Conservation (phyloP, 169 alveolate genomes). For the Cryptosporidium sp. region DNA sequence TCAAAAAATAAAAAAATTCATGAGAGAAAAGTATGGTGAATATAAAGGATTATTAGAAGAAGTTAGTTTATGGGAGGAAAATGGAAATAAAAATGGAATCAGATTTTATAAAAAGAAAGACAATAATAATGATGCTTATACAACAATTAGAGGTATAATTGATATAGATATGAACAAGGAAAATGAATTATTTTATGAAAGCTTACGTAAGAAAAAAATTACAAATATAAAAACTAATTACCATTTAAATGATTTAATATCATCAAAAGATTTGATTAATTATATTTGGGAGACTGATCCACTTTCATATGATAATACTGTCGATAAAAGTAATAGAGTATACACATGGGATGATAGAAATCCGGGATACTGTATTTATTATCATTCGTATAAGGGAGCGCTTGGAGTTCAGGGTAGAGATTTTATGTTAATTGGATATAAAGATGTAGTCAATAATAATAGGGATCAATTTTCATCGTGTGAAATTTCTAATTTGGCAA, state of each 20-base stretch:
- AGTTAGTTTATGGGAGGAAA: constrained; percentile 56
- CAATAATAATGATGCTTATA: constrained; percentile 5
- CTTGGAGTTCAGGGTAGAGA: constrained; percentile 69
- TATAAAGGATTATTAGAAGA: constrained; percentile 33
- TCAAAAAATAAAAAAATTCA: constrained; percentile 17
- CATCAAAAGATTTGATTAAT: constrained; percentile 52
- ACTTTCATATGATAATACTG: constrained; percentile 57
- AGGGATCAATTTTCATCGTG: background rate
- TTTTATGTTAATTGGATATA: constrained; percentile 50
- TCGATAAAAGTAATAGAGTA: constrained; percentile 65
- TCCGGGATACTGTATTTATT: constrained; percentile 68
- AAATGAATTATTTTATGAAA: constrained; percentile 42
- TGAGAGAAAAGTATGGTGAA: constrained; percentile 38
- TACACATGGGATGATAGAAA: constrained; percentile 60
- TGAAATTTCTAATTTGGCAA: constrained; percentile 15
- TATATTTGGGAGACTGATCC: constrained; percentile 71
- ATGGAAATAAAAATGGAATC: constrained; percentile 59
- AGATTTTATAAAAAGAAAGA: constrained; percentile 33
- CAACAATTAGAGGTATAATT: constrained; percentile 57
- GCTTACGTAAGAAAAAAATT: background rate
- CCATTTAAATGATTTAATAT: constrained; percentile 59
- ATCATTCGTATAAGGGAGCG: constrained; percentile 70
- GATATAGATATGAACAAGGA: constrained; percentile 53
- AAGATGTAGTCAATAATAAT: constrained; percentile 11
- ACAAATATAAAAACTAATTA: constrained; percentile 3